Evolutionary conservation across 2,329 filamentous ascomycete genomes (phyloP).

Genomic region (Cladobotryum protrusum): DNA sequence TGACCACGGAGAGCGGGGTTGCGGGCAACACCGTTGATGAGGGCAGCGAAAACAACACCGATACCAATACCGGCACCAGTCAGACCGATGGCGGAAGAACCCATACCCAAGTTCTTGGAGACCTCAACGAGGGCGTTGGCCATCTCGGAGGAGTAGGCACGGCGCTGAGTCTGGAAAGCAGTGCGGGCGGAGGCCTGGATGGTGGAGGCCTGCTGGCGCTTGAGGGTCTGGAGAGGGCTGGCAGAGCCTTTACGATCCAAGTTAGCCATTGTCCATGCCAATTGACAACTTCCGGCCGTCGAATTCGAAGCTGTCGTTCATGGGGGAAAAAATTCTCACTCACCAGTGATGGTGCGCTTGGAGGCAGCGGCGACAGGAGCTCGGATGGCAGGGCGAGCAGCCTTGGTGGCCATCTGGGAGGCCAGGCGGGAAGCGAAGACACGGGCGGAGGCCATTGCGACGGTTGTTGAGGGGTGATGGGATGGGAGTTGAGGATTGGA

Average conservation of each 20-base stretch:
- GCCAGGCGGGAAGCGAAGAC: conserved; percentile 73
- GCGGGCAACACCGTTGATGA: conserved; percentile 83
- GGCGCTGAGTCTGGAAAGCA: conserved; percentile 59
- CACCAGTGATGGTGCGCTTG: conserved; percentile 73
- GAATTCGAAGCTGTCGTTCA: neutral
- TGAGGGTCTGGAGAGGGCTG: conserved; percentile 65
- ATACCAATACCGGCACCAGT: conserved; percentile 93
- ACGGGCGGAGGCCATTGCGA: conserved; percentile 76
- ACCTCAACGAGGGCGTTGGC: conserved; percentile 83
- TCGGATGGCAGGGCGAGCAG: conserved; percentile 69
- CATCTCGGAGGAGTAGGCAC: conserved; percentile 83
- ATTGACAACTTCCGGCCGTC: conserved; percentile 23
- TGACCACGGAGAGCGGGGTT: conserved; percentile 92
- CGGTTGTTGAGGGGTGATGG: conserved; percentile 34
- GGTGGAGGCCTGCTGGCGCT: conserved; percentile 64
- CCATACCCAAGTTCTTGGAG: conserved; percentile 88
- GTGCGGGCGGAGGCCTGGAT: conserved; percentile 61
- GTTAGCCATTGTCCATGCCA: conserved; percentile 29
- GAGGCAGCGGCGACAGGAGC: conserved; percentile 56
- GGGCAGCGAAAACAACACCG: conserved; percentile 86
- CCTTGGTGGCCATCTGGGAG: conserved; percentile 70
- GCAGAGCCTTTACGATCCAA: conserved; percentile 40
- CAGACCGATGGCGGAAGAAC: conserved; percentile 84
- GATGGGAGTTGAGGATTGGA: conserved; percentile 14
- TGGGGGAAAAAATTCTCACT: conserved; percentile 32